Conservation (phyloP, 2,329 filamentous ascomycete genomes). For the Talaromyces sp. region DNA sequence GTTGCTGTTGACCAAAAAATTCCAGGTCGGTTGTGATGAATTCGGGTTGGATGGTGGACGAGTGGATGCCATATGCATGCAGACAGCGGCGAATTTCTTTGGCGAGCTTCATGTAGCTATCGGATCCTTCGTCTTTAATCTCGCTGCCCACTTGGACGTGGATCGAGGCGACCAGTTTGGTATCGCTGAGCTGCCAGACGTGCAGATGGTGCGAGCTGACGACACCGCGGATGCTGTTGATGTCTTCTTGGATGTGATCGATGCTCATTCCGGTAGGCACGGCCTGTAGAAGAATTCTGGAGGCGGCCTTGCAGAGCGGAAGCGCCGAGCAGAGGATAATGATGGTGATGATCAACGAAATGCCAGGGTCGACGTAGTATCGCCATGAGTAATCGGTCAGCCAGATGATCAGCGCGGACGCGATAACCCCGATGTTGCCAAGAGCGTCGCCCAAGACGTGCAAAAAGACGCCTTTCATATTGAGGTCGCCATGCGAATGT, state of each 20-base stretch:
- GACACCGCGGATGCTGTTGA: slow-evolving; percentile 77
- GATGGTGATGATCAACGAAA: slow-evolving; percentile 89
- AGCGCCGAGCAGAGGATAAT: slow-evolving; percentile 56
- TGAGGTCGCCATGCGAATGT: slow-evolving; percentile 62
- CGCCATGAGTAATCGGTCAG: slow-evolving; percentile 75
- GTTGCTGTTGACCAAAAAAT: slow-evolving; percentile 16
- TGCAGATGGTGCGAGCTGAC: slow-evolving; percentile 92
- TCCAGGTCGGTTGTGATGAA: slow-evolving; percentile 45
- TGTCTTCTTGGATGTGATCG: slow-evolving; percentile 88
- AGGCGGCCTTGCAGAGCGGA: slow-evolving; percentile 49
- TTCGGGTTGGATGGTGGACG: slow-evolving; percentile 94
- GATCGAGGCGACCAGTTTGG: slow-evolving; percentile 86
- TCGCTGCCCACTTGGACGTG: slow-evolving; percentile 91
- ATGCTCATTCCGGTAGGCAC: slow-evolving; percentile 85
- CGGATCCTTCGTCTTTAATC: slow-evolving; percentile 71
- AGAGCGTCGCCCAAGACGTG: slow-evolving; percentile 53
- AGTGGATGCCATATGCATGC: slow-evolving; percentile 94
- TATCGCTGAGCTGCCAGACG: slow-evolving; percentile 95
- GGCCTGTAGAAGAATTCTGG: slow-evolving; percentile 85
- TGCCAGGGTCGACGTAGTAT: slow-evolving; percentile 83
- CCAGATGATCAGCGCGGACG: slow-evolving; percentile 82
- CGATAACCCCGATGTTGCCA: slow-evolving; percentile 46
- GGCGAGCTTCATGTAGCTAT: slow-evolving; percentile 86
- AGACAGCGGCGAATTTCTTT: slow-evolving; percentile 79
- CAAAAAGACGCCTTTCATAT: slow-evolving; percentile 76